Evolutionary conservation across 164 flowering plant genomes (phyloP).

Genomic region (Umbellularia californica): DNA sequence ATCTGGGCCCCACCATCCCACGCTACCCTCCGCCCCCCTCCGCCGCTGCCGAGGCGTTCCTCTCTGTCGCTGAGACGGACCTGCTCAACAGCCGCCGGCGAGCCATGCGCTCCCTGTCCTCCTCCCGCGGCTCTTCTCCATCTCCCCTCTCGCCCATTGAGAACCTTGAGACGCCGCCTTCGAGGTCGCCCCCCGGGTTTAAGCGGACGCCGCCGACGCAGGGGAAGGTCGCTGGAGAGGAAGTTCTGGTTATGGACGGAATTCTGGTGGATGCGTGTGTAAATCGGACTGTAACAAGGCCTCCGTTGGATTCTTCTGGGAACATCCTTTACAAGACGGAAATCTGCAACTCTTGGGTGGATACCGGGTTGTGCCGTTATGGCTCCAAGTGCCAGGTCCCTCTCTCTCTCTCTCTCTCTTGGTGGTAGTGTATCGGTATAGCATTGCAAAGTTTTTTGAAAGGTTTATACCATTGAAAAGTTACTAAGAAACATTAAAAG

Average conservation of each 20-base stretch:
- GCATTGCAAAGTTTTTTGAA: too few species aligned
- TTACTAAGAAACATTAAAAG: too few species aligned
- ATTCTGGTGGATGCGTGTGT: slow-evolving; percentile 24
- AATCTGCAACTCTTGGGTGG: slow-evolving; percentile 30
- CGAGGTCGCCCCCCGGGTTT: slow-evolving; percentile 22
- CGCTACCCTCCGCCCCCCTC: slow-evolving; percentile 7
- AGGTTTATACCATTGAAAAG: too few species aligned
- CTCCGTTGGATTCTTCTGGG: slow-evolving; percentile 19
- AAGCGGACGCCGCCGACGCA: slow-evolving; percentile 5
- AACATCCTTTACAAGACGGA: slow-evolving; percentile 22
- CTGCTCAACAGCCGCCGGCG: background rate
- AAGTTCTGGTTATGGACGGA: slow-evolving; percentile 59
- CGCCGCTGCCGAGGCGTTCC: background rate
- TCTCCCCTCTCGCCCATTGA: slow-evolving; percentile 16
- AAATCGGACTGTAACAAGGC: slow-evolving; percentile 1
- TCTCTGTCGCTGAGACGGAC: background rate
- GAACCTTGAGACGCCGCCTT: slow-evolving; percentile 18
- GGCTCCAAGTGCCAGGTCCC: slow-evolving; percentile 32
- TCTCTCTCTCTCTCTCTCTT: background rate
- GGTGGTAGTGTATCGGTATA: too few species aligned
- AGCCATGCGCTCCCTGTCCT: slow-evolving; percentile 1
- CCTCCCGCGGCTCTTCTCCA: slow-evolving; percentile 10
- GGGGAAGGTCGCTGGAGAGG: slow-evolving; percentile 36
- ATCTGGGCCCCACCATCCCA: slow-evolving; percentile 6
- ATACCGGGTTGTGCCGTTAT: slow-evolving; percentile 23